Percentiles rank a stretch among this genome's conserved stretches.
Conservation (phyloP, 163 green algal species). For the Scenedesmus sp. region DNA sequence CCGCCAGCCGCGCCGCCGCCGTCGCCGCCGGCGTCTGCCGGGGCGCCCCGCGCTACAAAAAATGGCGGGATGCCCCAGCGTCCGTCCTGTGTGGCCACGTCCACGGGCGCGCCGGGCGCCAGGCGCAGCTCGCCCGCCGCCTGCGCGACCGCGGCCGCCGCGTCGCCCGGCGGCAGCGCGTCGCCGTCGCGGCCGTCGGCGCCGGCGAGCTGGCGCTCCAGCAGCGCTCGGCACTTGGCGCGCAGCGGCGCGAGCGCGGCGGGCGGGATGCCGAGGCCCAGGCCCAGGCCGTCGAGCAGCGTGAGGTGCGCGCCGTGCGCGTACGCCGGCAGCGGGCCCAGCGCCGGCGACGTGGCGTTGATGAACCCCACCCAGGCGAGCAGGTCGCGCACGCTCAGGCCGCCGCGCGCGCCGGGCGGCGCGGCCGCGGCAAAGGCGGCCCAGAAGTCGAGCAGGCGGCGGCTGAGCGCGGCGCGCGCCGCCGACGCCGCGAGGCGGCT, state of each 20-base stretch:
- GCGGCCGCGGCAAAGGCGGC: slow-evolving; percentile 63
- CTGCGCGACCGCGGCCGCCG: not conserved
- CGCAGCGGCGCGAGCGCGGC: slow-evolving; percentile 23
- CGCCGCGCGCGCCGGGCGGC: slow-evolving; percentile 49
- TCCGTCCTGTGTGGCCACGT: slow-evolving; percentile 36
- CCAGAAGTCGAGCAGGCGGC: slow-evolving; percentile 90
- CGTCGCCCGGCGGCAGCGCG: not conserved
- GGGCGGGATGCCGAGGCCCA: slow-evolving; percentile 21
- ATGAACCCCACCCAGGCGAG: slow-evolving; percentile 93
- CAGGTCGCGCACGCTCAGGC: slow-evolving; percentile 93
- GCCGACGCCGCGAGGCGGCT: slow-evolving; percentile 37
- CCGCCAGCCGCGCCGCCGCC: slow-evolving; percentile 8
- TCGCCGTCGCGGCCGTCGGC: not conserved
- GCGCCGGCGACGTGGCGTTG: slow-evolving; percentile 54
- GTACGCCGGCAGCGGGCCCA: slow-evolving; percentile 77
- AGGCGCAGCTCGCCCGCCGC: slow-evolving; percentile 25
- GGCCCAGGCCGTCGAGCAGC: slow-evolving; percentile 88
- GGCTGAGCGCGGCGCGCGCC: slow-evolving; percentile 31
- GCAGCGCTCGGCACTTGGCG: slow-evolving; percentile 28
- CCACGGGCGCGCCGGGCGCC: not conserved
- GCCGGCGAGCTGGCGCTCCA: slow-evolving; percentile 38
- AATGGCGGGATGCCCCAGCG: slow-evolving; percentile 72
- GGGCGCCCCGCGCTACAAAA: slow-evolving; percentile 55
- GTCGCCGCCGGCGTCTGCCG: not conserved
- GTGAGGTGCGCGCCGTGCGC: slow-evolving; percentile 92